Conservation (phyloP, 306 rosid species). For the Fragaria vesca region DNA sequence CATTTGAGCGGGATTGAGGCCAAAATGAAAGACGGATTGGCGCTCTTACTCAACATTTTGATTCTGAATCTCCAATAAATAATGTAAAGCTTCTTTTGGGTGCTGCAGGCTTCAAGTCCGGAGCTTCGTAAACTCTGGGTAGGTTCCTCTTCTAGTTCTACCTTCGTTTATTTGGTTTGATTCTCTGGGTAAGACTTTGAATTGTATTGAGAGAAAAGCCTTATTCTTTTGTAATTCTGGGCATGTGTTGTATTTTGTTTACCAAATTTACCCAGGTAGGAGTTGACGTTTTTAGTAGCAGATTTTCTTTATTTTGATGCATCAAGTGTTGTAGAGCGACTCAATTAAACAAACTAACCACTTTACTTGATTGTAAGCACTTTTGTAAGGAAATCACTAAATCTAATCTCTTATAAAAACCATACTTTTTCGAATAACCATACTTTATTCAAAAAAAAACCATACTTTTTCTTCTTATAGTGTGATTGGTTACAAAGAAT, state of each 20-base stretch:
- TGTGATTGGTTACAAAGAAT: not conserved
- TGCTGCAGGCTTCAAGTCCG: not conserved
- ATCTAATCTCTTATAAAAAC: not conserved
- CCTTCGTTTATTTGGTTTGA: not conserved
- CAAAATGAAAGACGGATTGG: not conserved
- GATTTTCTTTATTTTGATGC: constrained; percentile 47
- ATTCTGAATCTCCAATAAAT: not conserved
- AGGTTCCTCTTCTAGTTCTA: not conserved
- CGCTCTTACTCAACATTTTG: not conserved
- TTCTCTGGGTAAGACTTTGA: not conserved
- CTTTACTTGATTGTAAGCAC: not conserved
- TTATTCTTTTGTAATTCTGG: not conserved
- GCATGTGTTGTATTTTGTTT: too few relatives aligned
- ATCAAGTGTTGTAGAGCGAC: not conserved
- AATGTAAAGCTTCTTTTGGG: not conserved
- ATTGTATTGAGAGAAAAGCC: not conserved
- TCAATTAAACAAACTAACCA: too few relatives aligned
- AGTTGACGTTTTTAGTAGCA: constrained; percentile 14
- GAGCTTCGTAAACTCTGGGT: not conserved
- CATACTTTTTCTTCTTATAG: not conserved
- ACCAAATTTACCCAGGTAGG: not conserved
- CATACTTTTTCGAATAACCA: not conserved
- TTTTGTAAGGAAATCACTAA: not conserved
- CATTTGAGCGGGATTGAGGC: not conserved
- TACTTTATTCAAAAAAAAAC: not conserved